Evolutionary conservation across 768 basidiomycete genomes (phyloP).

Genomic region (Gloeophyllum trabeum): DNA sequence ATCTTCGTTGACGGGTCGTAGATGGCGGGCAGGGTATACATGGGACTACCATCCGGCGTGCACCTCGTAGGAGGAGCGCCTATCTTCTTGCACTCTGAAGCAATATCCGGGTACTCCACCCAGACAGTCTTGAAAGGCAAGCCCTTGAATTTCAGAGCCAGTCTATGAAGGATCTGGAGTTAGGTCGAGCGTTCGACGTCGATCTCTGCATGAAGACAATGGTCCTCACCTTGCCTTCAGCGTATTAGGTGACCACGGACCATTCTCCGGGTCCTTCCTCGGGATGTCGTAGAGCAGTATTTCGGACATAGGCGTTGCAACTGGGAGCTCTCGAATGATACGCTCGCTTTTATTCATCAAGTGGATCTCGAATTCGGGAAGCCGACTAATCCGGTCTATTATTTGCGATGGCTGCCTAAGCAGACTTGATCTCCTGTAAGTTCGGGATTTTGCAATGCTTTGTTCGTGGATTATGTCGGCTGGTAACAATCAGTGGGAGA

Average conservation of each 20-base stretch:
- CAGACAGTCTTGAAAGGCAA: constrained; percentile 34
- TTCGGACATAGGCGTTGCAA: neutral
- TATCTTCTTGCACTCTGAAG: constrained; percentile 18
- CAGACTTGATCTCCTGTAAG: too few relatives aligned
- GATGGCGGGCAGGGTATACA: constrained; percentile 36
- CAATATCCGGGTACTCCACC: constrained; percentile 43
- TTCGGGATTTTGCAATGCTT: too few relatives aligned
- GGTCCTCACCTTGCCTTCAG: constrained; percentile 19
- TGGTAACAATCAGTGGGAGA: too few relatives aligned
- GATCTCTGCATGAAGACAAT: constrained; percentile 18
- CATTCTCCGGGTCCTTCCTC: constrained; percentile 2
- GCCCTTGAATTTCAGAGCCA: constrained; percentile 28
- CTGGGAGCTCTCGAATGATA: too few relatives aligned
- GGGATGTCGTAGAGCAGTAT: constrained; percentile 8
- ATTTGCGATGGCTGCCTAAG: too few relatives aligned
- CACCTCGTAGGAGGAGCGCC: constrained; percentile 23
- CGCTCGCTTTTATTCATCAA: too few relatives aligned
- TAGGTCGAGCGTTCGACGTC: neutral
- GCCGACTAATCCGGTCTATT: too few relatives aligned
- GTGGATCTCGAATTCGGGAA: too few relatives aligned
- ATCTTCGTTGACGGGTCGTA: constrained; percentile 26
- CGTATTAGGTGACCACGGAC: constrained; percentile 20
- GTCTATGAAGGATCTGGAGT: too few relatives aligned
- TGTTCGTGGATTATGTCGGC: too few relatives aligned
- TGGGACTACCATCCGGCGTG: constrained; percentile 19